phyloP scores from a whole-genome alignment of 2,329 filamentous ascomycete species.

The Pezicula rhizophila region DNA sequence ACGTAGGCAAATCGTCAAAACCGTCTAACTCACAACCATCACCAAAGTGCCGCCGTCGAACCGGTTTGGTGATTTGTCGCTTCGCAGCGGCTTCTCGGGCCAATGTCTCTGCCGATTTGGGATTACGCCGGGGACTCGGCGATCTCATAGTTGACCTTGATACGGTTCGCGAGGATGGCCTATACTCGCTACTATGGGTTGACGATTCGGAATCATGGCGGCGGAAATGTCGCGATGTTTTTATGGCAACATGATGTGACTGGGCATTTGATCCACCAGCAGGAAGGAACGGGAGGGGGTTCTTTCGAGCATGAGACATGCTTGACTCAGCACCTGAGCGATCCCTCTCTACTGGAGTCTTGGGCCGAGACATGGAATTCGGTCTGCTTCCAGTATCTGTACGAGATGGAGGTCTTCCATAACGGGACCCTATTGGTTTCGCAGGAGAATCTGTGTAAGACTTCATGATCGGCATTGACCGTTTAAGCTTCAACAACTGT shows the following conservation, averaged over 20 bases:
- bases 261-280: constrained; percentile 67
- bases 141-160: constrained; percentile 51
- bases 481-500: constrained; percentile 59
- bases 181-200: constrained; percentile 48
- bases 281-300: constrained; percentile 70
- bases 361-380: constrained; percentile 51
- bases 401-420: constrained; percentile 55
- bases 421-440: constrained; percentile 41
- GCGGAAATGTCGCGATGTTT: constrained; percentile 63
- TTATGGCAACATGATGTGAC: constrained; percentile 72
- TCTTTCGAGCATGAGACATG: constrained; percentile 48
- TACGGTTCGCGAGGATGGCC: constrained; percentile 50
- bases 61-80: constrained; percentile 69
- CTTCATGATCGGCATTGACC: constrained; percentile 56
- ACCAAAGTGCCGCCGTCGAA: constrained; percentile 69
- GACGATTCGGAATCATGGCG: constrained; percentile 78
- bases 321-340: constrained; percentile 44
- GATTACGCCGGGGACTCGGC: constrained; percentile 48
- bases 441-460: constrained; percentile 41
- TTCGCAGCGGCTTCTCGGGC: constrained; percentile 46
- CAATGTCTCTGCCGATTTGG: constrained; percentile 34
- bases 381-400: constrained; percentile 42
- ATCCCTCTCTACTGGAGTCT: constrained; percentile 60
- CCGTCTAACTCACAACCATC: constrained; percentile 87
- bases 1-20: constrained; percentile 93